A percentile compares a stretch with the other conserved stretches of the same genome.
Conservation (phyloP, 257 asterid species). For the Linaria vulgaris region DNA sequence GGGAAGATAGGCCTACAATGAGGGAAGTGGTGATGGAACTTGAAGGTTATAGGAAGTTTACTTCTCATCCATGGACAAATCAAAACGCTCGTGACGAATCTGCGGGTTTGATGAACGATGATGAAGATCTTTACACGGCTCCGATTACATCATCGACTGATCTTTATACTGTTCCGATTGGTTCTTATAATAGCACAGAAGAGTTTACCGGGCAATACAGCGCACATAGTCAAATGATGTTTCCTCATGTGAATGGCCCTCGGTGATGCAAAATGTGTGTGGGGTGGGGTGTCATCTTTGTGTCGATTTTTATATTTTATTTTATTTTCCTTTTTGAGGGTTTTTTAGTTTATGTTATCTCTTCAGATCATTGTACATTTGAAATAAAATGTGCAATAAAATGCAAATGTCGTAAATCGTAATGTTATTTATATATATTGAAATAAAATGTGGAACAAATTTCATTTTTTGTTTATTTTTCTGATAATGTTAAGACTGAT, state of each 20-base stretch:
- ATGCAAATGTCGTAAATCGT: too few relatives aligned
- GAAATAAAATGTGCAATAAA: too few relatives aligned
- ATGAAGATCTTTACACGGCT: background rate
- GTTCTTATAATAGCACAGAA: background rate
- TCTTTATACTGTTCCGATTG: background rate
- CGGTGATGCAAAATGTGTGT: background rate
- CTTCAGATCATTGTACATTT: too few relatives aligned
- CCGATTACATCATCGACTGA: background rate
- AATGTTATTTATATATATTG: too few relatives aligned
- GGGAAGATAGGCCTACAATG: constrained; percentile 44
- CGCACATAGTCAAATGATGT: background rate
- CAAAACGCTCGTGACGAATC: background rate
- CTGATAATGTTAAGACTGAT: too few relatives aligned
- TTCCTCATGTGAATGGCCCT: background rate
- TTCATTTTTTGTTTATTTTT: too few relatives aligned
- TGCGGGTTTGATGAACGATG: background rate
- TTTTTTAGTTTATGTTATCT: too few relatives aligned
- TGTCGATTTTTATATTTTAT: too few relatives aligned
- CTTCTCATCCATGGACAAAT: constrained; percentile 31
- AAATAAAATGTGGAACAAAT: too few relatives aligned
- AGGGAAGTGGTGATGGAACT: constrained; percentile 45
- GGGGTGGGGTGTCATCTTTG: background rate
- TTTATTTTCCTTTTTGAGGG: too few relatives aligned
- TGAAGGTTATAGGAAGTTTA: constrained; percentile 38
- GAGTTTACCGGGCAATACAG: background rate